Evolutionary conservation across 2,329 filamentous ascomycete genomes (phyloP).

Genomic region (Cordyceps javanica): DNA sequence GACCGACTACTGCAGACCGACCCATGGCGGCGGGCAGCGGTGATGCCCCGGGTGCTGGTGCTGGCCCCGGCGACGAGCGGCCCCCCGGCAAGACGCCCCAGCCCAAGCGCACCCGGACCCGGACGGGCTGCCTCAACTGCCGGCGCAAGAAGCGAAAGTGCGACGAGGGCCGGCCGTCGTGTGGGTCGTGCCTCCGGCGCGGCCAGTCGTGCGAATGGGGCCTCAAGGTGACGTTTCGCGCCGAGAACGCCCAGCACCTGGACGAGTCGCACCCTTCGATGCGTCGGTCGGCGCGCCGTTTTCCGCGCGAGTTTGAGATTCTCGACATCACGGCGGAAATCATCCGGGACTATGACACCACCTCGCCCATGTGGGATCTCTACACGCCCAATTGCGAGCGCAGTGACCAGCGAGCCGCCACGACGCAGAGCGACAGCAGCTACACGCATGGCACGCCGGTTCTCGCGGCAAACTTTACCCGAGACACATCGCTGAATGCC

Average conservation of each 20-base stretch:
- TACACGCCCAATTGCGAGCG: neutral
- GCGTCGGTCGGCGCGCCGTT: constrained; percentile 23
- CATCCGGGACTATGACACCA: constrained; percentile 27
- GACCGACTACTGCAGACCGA: neutral
- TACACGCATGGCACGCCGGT: constrained; percentile 3
- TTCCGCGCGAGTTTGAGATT: constrained; percentile 28
- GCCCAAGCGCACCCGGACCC: constrained; percentile 27
- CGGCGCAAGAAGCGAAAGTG: constrained; percentile 34
- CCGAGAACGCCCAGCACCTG: constrained; percentile 30
- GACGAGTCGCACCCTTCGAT: constrained; percentile 29
- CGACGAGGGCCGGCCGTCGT: constrained; percentile 29
- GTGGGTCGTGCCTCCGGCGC: constrained; percentile 28
- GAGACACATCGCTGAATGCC: neutral
- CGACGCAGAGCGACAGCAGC: neutral
- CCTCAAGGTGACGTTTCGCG: constrained; percentile 31
- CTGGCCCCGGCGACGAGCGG: neutral
- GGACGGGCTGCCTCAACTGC: constrained; percentile 32
- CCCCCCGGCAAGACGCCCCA: neutral
- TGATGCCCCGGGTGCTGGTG: neutral
- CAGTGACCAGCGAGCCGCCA: neutral
- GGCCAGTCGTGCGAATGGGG: constrained; percentile 31
- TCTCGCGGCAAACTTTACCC: neutral
- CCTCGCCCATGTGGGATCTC: constrained; percentile 5
- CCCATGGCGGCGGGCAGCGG: neutral
- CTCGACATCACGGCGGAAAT: constrained; percentile 31